phyloP scores from a whole-genome alignment of 2,329 filamentous ascomycete species.

The Exophiala aquamarina region DNA sequence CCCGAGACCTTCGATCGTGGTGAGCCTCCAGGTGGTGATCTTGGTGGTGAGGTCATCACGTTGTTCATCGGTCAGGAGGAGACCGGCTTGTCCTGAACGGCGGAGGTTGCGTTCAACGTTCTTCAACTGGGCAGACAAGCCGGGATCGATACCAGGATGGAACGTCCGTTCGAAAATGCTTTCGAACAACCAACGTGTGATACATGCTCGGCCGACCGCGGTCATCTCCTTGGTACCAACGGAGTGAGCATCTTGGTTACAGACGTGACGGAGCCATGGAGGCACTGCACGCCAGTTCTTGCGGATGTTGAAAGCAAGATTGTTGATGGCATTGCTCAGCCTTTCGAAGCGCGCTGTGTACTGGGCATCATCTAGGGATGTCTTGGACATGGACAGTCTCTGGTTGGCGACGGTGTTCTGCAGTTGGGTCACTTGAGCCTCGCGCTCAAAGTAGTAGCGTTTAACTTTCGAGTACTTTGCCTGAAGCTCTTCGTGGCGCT shows the following conservation, averaged over 20 bases:
- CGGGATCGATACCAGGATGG: conserved; percentile 79
- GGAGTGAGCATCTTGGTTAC: conserved; percentile 80
- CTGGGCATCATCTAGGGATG: conserved; percentile 91
- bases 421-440: conserved; percentile 83
- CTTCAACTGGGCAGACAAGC: conserved; percentile 77
- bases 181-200: conserved; percentile 85
- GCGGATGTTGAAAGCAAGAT: conserved; percentile 91
- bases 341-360: conserved; percentile 87
- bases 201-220: conserved; percentile 82
- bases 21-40: conserved; percentile 88
- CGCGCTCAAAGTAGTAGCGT: conserved; percentile 92
- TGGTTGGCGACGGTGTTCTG: conserved; percentile 98
- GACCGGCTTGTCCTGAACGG: conserved; percentile 34
- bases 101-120: conserved; percentile 85
- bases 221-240: conserved; percentile 98
- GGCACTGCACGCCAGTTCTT: conserved; percentile 89
- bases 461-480: conserved; percentile 98
- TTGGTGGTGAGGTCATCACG: conserved; percentile 84
- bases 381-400: conserved; percentile 89
- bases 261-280: conserved; percentile 72
- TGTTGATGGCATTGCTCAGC: conserved; percentile 89
- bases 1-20: conserved; percentile 87
- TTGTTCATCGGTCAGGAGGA: conserved; percentile 42
- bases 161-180: conserved; percentile 91
- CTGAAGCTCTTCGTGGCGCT: conserved; percentile 52